Percentiles rank a stretch among this genome's conserved stretches.
Evolutionary conservation across 768 basidiomycete genomes (phyloP).

Genomic region (Amanita rimosa): DNA sequence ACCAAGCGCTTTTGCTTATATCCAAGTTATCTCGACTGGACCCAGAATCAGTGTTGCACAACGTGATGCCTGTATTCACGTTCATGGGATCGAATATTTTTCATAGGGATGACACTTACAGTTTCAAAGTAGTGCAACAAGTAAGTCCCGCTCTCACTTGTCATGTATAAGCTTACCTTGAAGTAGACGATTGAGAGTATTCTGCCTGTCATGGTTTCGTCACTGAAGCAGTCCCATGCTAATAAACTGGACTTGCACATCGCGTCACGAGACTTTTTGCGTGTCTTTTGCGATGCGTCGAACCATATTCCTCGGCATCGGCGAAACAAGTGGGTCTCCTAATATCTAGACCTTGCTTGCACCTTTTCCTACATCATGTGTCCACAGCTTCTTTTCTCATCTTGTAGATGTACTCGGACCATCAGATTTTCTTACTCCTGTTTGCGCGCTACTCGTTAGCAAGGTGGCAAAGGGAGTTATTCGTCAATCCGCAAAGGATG

Average conservation of each 20-base stretch:
- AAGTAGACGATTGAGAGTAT: slow-evolving; percentile 83
- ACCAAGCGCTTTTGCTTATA: slow-evolving; percentile 84
- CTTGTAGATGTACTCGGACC: slow-evolving; percentile 75
- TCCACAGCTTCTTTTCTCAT: slow-evolving; percentile 61
- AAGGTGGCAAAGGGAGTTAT: slow-evolving; percentile 60
- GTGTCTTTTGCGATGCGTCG: slow-evolving; percentile 88
- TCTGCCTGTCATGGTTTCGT: slow-evolving; percentile 85
- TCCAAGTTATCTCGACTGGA: slow-evolving; percentile 74
- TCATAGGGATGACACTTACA: slow-evolving; percentile 92
- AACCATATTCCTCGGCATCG: slow-evolving; percentile 90
- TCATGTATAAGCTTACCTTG: slow-evolving; percentile 4
- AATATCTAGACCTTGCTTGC: not conserved
- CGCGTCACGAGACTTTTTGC: slow-evolving; percentile 70
- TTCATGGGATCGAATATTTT: slow-evolving; percentile 99
- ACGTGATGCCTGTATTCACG: slow-evolving; percentile 97
- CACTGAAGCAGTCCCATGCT: slow-evolving; percentile 49
- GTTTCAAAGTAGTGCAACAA: slow-evolving; percentile 91
- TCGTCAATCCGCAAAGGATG: slow-evolving; percentile 51
- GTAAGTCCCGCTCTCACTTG: slow-evolving; percentile 24
- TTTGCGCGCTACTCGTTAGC: slow-evolving; percentile 80
- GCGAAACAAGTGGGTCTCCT: slow-evolving; percentile 58
- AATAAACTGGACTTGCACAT: slow-evolving; percentile 50
- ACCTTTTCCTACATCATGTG: too few species aligned
- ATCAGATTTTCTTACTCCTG: slow-evolving; percentile 67
- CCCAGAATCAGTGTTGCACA: slow-evolving; percentile 86